Conservation (phyloP, 2,329 filamentous ascomycete genomes). For the Grosmannia clavigera region DNA sequence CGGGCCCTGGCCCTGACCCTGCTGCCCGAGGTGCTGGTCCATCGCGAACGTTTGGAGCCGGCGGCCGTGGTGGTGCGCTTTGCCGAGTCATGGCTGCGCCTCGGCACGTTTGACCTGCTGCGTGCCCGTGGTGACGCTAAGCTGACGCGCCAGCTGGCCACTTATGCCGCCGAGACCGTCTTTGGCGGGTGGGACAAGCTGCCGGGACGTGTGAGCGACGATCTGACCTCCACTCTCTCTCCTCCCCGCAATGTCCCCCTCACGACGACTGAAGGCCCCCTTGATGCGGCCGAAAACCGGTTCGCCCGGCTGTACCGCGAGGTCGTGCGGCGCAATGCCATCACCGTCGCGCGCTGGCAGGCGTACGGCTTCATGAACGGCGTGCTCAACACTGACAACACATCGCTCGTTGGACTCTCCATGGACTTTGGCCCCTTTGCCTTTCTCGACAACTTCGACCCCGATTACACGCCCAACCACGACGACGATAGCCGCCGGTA, state of each 20-base stretch:
- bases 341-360: slow-evolving; percentile 87
- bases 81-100: slow-evolving; percentile 78
- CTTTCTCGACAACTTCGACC: slow-evolving; percentile 95
- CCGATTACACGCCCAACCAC: slow-evolving; percentile 89
- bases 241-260: slow-evolving; percentile 15
- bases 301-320: slow-evolving; percentile 82
- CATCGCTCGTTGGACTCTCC: slow-evolving; percentile 74
- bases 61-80: slow-evolving; percentile 89
- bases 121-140: slow-evolving; percentile 67
- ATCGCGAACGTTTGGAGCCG: slow-evolving; percentile 71
- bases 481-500: slow-evolving; percentile 84
- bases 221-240: neutral
- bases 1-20: slow-evolving; percentile 73
- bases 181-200: slow-evolving; percentile 80
- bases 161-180: slow-evolving; percentile 78
- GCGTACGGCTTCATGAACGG: slow-evolving; percentile 99
- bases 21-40: slow-evolving; percentile 58
- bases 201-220: slow-evolving; percentile 42
- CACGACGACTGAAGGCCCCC: slow-evolving; percentile 20
- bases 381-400: slow-evolving; percentile 96
- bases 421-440: slow-evolving; percentile 96
- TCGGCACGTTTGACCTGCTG: slow-evolving; percentile 94
- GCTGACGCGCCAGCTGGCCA: slow-evolving; percentile 60
- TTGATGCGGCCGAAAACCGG: slow-evolving; percentile 57
- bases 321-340: slow-evolving; percentile 72